Evolutionary conservation across 164 flowering plant genomes (phyloP).

Genomic region (Houttuynia cordata): DNA sequence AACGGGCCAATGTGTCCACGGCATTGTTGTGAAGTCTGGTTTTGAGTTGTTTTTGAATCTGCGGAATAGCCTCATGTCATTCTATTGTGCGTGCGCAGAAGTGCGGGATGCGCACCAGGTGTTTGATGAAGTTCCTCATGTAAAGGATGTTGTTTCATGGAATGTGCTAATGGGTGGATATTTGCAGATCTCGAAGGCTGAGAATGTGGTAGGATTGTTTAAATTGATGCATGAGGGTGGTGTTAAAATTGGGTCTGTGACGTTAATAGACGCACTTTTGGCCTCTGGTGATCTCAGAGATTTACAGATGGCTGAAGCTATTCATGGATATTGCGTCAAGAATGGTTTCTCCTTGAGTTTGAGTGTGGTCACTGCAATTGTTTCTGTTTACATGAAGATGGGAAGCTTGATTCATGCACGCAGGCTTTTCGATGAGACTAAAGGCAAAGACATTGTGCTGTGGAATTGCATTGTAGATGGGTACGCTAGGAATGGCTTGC

Average conservation of each 20-base stretch:
- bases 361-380: slow-evolving; percentile 25
- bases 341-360: slow-evolving; percentile 19
- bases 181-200: slow-evolving; percentile 20
- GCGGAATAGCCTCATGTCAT: background rate
- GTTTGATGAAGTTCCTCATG: slow-evolving; percentile 36
- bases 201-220: slow-evolving; percentile 17
- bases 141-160: slow-evolving; percentile 40
- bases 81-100: slow-evolving; percentile 27
- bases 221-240: slow-evolving; percentile 17
- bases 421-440: slow-evolving; percentile 17
- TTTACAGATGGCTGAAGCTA: slow-evolving; percentile 16
- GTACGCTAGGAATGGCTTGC: slow-evolving; percentile 25
- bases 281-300: slow-evolving; percentile 21
- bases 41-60: slow-evolving; percentile 2
- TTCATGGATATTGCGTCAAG: slow-evolving; percentile 34
- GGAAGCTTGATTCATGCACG: slow-evolving; percentile 18
- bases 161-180: slow-evolving; percentile 41
- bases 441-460: slow-evolving; percentile 24
- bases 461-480: slow-evolving; percentile 44
- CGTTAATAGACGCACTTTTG: slow-evolving; percentile 18
- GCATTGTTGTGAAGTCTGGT: slow-evolving; percentile 8
- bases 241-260: slow-evolving; percentile 8
- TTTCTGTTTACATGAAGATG: slow-evolving; percentile 28
- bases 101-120: slow-evolving; percentile 27
- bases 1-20: slow-evolving; percentile 25